Conservation (phyloP, 345 rosid species). For the Balakata baccata region DNA sequence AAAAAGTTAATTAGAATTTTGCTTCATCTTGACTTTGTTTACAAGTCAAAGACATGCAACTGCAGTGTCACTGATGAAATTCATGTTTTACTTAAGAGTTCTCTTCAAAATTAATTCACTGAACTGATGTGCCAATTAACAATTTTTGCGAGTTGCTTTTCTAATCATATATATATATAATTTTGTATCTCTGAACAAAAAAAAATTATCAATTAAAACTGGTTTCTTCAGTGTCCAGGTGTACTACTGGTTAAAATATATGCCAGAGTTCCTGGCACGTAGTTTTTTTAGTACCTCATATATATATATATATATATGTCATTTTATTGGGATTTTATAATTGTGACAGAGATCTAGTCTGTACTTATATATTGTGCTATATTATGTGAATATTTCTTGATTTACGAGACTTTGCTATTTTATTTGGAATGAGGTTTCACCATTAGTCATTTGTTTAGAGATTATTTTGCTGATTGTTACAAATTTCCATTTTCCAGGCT, state of each 20-base stretch:
- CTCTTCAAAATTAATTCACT: background rate
- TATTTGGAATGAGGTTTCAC: background rate
- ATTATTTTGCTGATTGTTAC: conserved; percentile 8
- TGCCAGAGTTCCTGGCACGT: background rate
- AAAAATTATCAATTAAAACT: background rate
- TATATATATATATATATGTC: too few relatives aligned
- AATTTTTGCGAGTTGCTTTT: background rate
- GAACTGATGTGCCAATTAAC: background rate
- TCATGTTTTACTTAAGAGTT: background rate
- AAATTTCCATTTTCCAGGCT: conserved; percentile 46
- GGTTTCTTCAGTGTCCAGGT: background rate
- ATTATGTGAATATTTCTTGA: background rate
- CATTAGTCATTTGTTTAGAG: background rate
- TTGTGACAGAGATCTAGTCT: background rate
- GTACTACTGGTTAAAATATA: background rate
- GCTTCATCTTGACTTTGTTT: background rate
- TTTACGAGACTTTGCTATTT: background rate
- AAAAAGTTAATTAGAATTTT: background rate
- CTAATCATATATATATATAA: background rate
- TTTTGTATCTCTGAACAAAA: background rate
- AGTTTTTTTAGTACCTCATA: too few relatives aligned
- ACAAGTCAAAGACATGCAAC: background rate
- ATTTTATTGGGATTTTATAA: background rate
- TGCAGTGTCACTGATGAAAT: background rate
- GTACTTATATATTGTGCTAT: background rate